Evolutionary conservation across 2,329 filamentous ascomycete genomes (phyloP).

Genomic region (Pyrenophora tritici-repentis): DNA sequence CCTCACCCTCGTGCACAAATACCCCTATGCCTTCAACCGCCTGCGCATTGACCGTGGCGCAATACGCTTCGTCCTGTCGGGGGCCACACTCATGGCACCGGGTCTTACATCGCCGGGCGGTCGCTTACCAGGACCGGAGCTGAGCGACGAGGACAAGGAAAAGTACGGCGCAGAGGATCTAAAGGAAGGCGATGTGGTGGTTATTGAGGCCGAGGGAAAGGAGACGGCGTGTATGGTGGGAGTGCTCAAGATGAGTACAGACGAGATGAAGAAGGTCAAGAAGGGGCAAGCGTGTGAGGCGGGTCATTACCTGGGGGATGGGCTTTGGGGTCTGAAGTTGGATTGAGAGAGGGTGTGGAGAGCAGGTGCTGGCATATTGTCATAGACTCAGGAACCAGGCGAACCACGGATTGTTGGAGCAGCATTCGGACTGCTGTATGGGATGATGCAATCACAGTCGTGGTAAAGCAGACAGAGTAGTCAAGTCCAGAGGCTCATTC

Average conservation of each 20-base stretch:
- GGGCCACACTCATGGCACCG: slow-evolving; percentile 94
- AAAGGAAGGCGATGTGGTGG: slow-evolving; percentile 80
- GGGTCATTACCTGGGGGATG: slow-evolving; percentile 92
- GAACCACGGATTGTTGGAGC: neutral
- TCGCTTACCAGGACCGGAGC: slow-evolving; percentile 65
- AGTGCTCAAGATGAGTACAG: slow-evolving; percentile 78
- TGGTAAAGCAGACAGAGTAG: neutral
- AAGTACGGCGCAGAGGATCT: slow-evolving; percentile 68
- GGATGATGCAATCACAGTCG: neutral
- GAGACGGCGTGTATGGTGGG: slow-evolving; percentile 88
- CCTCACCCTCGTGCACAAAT: slow-evolving; percentile 85
- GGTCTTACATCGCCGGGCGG: slow-evolving; percentile 86
- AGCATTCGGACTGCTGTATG: neutral
- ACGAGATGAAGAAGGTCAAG: slow-evolving; percentile 90
- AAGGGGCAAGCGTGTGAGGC: slow-evolving; percentile 95
- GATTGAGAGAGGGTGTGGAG: slow-evolving; percentile 49
- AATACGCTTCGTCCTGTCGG: slow-evolving; percentile 92
- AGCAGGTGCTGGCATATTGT: neutral
- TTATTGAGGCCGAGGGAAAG: slow-evolving; percentile 92
- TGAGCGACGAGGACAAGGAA: slow-evolving; percentile 46
- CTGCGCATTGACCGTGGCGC: slow-evolving; percentile 93
- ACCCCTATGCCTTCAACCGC: slow-evolving; percentile 80
- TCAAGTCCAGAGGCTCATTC: neutral
- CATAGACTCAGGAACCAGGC: neutral
- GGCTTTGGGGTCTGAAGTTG: slow-evolving; percentile 77